A percentile compares a stretch with the other conserved stretches of the same genome.
Evolutionary conservation across 371 early-diverging fungal species (phyloP).

Genomic region (Apophysomyces trapeziformis): DNA sequence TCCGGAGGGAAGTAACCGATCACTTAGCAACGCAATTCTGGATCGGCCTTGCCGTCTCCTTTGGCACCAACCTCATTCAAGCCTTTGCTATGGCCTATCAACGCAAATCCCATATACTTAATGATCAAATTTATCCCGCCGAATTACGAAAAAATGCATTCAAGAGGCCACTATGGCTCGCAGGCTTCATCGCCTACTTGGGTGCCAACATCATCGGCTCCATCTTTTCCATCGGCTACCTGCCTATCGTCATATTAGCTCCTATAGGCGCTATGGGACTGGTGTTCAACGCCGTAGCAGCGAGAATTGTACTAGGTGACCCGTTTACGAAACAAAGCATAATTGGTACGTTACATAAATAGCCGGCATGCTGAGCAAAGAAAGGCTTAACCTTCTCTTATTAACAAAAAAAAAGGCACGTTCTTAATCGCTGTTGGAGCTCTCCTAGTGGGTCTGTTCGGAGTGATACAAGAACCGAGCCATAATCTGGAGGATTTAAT

Average conservation of each 20-base stretch:
- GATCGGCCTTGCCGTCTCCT: constrained; percentile 47
- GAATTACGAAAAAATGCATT: constrained; percentile 56
- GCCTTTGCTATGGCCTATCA: constrained; percentile 77
- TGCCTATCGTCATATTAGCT: constrained; percentile 85
- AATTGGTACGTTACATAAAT: constrained; percentile 41
- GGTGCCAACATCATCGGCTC: constrained; percentile 75
- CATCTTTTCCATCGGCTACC: constrained; percentile 75
- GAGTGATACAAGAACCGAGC: constrained; percentile 74
- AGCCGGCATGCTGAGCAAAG: constrained; percentile 5
- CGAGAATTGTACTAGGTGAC: constrained; percentile 68
- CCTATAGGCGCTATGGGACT: constrained; percentile 81
- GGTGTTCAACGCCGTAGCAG: constrained; percentile 81
- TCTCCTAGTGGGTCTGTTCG: constrained; percentile 74
- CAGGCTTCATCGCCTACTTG: constrained; percentile 66
- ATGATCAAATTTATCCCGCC: constrained; percentile 58
- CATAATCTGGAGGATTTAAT: constrained; percentile 77
- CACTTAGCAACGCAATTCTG: constrained; percentile 30
- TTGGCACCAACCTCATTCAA: constrained; percentile 48
- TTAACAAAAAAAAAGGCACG: constrained; percentile 59
- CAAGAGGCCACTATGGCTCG: constrained; percentile 42
- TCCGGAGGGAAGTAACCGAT: neutral
- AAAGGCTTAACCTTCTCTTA: neutral
- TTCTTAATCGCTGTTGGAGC: constrained; percentile 73
- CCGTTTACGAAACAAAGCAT: constrained; percentile 66
- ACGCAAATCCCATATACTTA: constrained; percentile 67